These are phyloP conservation scores for Xylariaceae sp. DNA, from an alignment of 2,329 filamentous ascomycete species.

Conservation along the genomic window DNA sequence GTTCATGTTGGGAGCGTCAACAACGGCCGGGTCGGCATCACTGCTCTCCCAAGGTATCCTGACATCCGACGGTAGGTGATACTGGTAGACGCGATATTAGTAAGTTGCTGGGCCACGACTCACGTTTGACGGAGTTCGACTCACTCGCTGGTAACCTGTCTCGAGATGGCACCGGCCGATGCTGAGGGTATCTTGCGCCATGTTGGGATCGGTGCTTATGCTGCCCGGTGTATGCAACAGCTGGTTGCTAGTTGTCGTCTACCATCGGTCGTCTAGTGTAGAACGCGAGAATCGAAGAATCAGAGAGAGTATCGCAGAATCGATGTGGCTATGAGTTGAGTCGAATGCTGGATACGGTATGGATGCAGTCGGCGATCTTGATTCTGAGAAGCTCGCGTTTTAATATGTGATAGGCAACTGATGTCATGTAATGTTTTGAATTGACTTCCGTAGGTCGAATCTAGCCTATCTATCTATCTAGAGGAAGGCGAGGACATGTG, in stretches of 20 bases:
- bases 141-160: conserved; percentile 26
- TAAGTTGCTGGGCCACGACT: too few relatives aligned
- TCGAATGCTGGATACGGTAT: not conserved
- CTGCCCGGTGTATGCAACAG: not conserved
- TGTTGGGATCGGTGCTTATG: not conserved
- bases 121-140: not conserved
- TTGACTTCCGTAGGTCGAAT: too few relatives aligned
- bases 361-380: too few relatives aligned
- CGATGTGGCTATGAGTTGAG: not conserved
- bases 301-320: not conserved
- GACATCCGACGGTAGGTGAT: conserved; percentile 14
- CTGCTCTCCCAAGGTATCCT: conserved; percentile 16
- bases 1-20: not conserved
- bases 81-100: conserved; percentile 16
- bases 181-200: conserved; percentile 18
- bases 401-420: too few relatives aligned
- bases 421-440: too few relatives aligned
- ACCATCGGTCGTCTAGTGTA: not conserved
- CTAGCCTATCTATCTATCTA: too few relatives aligned
- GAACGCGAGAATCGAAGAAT: not conserved
- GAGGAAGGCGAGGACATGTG: too few relatives aligned
- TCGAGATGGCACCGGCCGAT: conserved; percentile 21
- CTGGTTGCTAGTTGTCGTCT: not conserved
- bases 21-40: not conserved
- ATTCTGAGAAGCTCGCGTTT: too few relatives aligned